Conservation (phyloP, 148 eudicot species). For the Cornus suecica region DNA sequence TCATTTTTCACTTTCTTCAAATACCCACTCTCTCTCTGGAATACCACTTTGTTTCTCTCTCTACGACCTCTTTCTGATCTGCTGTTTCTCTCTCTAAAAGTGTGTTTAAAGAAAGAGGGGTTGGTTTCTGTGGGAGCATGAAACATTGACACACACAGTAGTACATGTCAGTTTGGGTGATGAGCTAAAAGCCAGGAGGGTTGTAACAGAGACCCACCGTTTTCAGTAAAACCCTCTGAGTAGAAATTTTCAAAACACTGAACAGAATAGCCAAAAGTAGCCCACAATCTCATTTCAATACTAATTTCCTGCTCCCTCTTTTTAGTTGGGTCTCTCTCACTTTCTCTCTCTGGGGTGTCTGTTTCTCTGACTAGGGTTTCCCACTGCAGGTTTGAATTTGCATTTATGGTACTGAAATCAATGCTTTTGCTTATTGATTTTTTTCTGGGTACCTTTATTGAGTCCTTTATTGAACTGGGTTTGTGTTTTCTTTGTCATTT, state of each 20-base stretch:
- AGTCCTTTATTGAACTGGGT: slow-evolving; percentile 38
- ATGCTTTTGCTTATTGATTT: slow-evolving; percentile 47
- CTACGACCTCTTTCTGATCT: slow-evolving; percentile 23
- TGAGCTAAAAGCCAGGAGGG: slow-evolving; percentile 4
- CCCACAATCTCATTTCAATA: slow-evolving; percentile 64
- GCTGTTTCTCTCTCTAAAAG: slow-evolving; percentile 29
- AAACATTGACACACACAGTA: slow-evolving; percentile 3
- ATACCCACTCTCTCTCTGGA: background rate
- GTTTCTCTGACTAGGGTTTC: slow-evolving; percentile 56
- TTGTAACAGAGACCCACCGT: slow-evolving; percentile 24
- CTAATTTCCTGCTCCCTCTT: slow-evolving; percentile 51
- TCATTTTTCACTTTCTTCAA: slow-evolving; percentile 23
- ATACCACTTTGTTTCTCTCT: slow-evolving; percentile 9
- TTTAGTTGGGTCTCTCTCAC: slow-evolving; percentile 12
- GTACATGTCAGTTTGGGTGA: background rate
- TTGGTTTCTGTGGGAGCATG: slow-evolving; percentile 1
- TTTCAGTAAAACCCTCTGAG: slow-evolving; percentile 32
- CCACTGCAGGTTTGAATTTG: slow-evolving; percentile 26
- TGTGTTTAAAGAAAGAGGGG: too few species aligned
- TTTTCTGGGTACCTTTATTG: slow-evolving; percentile 32
- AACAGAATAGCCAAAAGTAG: slow-evolving; percentile 47
- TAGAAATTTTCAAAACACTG: slow-evolving; percentile 37
- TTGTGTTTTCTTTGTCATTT: slow-evolving; percentile 30
- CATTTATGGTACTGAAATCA: slow-evolving; percentile 59
- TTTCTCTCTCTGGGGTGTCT: slow-evolving; percentile 10